Evolutionary conservation across 176 grass and related monocot genomes (phyloP).

Genomic region (Tillandsia fasciculata): DNA sequence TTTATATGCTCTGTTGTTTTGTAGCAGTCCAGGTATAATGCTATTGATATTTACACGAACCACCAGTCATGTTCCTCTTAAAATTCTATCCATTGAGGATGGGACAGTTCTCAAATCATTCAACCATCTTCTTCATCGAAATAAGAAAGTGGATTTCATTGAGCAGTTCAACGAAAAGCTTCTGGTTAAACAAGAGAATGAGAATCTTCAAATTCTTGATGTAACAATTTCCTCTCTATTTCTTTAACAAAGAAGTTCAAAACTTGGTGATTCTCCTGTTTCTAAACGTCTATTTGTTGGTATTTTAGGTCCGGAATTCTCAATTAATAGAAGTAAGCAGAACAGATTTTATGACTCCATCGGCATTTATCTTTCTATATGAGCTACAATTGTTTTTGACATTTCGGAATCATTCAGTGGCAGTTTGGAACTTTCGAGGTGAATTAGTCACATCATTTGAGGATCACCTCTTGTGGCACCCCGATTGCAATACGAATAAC

Average conservation of each 20-base stretch:
- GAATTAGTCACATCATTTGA: conserved; percentile 92
- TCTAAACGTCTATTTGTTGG: conserved; percentile 3
- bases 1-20: not conserved
- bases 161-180: conserved; percentile 95
- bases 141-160: conserved; percentile 91
- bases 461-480: conserved; percentile 86
- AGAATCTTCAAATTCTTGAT: conserved; percentile 97
- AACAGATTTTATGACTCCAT: conserved; percentile 87
- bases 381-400: conserved; percentile 78
- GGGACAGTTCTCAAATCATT: conserved; percentile 81
- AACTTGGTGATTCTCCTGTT: not conserved
- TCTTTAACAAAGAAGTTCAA: not conserved
- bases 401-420: conserved; percentile 65
- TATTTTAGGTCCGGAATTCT: conserved; percentile 59
- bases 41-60: conserved; percentile 72
- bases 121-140: conserved; percentile 78
- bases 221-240: conserved; percentile 26
- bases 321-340: conserved; percentile 79
- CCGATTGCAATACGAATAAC: conserved; percentile 92
- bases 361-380: conserved; percentile 85
- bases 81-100: conserved; percentile 90
- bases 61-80: conserved; percentile 64
- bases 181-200: conserved; percentile 83
- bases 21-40: conserved; percentile 83
- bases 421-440: conserved; percentile 91